Evolutionary conservation across 169 alveolate genomes (phyloP).

Genomic region (Eimeria falciformis): DNA sequence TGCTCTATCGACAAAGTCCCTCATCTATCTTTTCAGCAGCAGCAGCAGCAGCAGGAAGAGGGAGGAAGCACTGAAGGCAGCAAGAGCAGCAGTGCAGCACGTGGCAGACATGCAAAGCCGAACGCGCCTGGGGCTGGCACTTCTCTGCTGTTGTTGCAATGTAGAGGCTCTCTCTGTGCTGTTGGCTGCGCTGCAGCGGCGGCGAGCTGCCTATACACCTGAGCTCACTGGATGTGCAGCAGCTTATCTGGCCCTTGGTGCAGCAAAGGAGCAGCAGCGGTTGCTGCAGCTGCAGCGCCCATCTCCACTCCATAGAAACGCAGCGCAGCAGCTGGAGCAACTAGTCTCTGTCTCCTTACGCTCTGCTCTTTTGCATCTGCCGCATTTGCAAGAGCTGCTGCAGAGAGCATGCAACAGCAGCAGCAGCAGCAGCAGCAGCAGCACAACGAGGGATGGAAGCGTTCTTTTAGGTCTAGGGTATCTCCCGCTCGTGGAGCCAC

Average conservation of each 20-base stretch:
- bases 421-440: conserved; percentile 47
- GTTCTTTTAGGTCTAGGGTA: conserved; percentile 22
- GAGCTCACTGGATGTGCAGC: conserved; percentile 61
- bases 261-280: conserved; percentile 19
- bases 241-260: conserved; percentile 36
- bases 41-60: conserved; percentile 11
- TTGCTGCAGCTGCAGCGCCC: conserved; percentile 6
- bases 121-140: conserved; percentile 42
- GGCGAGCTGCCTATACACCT: conserved; percentile 64
- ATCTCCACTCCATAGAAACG: background rate
- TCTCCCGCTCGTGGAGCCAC: conserved; percentile 37
- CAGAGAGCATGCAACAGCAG: background rate
- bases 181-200: conserved; percentile 61
- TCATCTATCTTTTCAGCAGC: conserved; percentile 49
- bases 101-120: conserved; percentile 39
- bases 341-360: conserved; percentile 21
- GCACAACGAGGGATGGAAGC: background rate
- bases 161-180: conserved; percentile 38
- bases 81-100: conserved; percentile 47
- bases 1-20: conserved; percentile 10
- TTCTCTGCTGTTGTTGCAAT: conserved; percentile 55
- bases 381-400: conserved; percentile 38
- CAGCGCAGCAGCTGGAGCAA: conserved; percentile 35
- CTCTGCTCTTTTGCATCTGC: conserved; percentile 41
- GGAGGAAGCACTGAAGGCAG: conserved; percentile 49